phyloP scores from a whole-genome alignment of 805 yeast species.

The Zygoascus ofunaensis region DNA sequence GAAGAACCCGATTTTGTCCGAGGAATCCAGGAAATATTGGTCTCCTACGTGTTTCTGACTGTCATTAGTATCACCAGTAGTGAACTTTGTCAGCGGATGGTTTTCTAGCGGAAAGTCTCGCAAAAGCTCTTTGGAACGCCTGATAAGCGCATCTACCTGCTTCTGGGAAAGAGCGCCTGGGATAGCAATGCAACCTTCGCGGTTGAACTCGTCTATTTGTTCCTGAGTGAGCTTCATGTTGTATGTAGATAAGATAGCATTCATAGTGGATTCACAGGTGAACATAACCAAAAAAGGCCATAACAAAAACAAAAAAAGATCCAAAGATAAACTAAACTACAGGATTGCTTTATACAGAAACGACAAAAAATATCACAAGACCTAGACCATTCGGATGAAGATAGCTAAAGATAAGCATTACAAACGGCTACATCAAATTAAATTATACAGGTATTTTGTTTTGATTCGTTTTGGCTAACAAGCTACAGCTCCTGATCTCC shows the following conservation, averaged over 20 bases:
- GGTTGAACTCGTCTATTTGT: slow-evolving; percentile 42
- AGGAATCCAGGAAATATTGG: slow-evolving; percentile 56
- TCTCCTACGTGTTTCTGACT: slow-evolving; percentile 60
- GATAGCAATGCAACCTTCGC: slow-evolving; percentile 53
- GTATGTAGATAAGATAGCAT: background rate
- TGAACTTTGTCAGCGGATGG: slow-evolving; percentile 66
- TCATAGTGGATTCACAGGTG: background rate
- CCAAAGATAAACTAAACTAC: background rate
- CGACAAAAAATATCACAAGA: too few species aligned
- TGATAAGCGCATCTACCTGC: slow-evolving; percentile 35
- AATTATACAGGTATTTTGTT: too few species aligned
- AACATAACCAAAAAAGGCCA: background rate
- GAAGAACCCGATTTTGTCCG: slow-evolving; percentile 60
- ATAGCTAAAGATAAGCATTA: too few species aligned
- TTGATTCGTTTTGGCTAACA: background rate
- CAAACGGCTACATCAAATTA: too few species aligned
- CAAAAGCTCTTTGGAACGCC: slow-evolving; percentile 39
- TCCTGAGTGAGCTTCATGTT: slow-evolving; percentile 31
- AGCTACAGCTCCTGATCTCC: slow-evolving; percentile 27
- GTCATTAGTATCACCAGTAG: slow-evolving; percentile 38
- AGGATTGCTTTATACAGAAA: background rate
- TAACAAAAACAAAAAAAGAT: background rate
- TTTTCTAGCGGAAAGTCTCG: slow-evolving; percentile 39
- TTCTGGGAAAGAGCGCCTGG: slow-evolving; percentile 42
- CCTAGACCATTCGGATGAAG: too few species aligned